These are phyloP conservation scores for Metarhizium rileyi DNA, from an alignment of 2,329 filamentous ascomycete species.

Conservation along the genomic window DNA sequence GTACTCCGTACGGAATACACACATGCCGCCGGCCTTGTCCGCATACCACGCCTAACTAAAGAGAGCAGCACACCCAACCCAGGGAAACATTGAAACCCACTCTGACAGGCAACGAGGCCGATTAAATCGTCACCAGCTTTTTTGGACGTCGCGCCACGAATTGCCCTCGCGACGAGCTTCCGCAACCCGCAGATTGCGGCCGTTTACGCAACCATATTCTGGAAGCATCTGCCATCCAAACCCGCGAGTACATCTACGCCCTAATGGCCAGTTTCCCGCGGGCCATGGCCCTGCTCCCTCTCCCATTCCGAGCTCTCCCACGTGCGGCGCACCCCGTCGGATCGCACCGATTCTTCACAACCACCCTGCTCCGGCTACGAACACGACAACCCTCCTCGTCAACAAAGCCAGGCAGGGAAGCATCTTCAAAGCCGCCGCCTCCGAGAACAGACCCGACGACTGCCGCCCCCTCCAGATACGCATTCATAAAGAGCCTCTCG, in stretches of 20 bases:
- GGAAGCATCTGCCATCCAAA: neutral
- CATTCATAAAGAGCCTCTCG: constrained; percentile 46
- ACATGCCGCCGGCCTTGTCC: neutral
- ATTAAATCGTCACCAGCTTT: neutral
- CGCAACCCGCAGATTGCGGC: neutral
- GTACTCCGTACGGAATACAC: neutral
- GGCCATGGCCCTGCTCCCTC: constrained; percentile 17
- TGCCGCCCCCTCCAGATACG: constrained; percentile 24
- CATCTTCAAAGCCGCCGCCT: constrained; percentile 6
- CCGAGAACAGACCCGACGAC: constrained; percentile 7
- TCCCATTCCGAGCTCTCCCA: constrained; percentile 14
- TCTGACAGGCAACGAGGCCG: too few species aligned
- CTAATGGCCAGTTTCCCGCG: constrained; percentile 23
- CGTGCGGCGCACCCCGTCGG: constrained; percentile 11
- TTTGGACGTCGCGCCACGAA: neutral
- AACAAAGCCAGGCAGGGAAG: constrained; percentile 11
- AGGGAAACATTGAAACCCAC: neutral
- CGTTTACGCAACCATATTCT: neutral
- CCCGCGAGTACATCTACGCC: neutral
- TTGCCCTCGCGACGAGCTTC: neutral
- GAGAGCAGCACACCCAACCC: neutral
- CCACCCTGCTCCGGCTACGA: constrained; percentile 16
- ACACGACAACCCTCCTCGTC: constrained; percentile 9
- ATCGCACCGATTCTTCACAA: constrained; percentile 19
- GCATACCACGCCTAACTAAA: neutral